Base-by-base conservation (phyloP, 2,329 filamentous ascomycete species). In the Neofusicoccum cordaticola region DNA sequence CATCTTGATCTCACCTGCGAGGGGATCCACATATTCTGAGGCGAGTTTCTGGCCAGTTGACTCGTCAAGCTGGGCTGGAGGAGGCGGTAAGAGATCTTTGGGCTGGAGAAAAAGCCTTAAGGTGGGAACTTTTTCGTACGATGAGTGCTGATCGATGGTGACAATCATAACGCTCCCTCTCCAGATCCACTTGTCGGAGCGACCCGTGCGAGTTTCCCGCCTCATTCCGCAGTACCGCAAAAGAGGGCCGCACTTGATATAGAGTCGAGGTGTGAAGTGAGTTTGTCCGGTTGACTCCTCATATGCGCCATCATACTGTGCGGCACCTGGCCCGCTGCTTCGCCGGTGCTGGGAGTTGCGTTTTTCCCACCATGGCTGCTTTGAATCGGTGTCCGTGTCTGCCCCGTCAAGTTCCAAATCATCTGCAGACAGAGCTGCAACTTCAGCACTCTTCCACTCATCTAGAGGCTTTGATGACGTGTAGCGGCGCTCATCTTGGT, bases 101-200 rank as follows among this genome's bases (percentile, higher is more conserved):
- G 92, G 90, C 73, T 97, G 93, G 6, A 90, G 88, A 75, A 98
- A 99, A 3, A 99, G 78, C 48, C 93, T 86, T 68, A 99, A 80
- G 0, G 85, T 91, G 3, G 95, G 95, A 0, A 81, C 76, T n/a
- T 85, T 85, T 53, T 92, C 88, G 72, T 97, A 97, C 0, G 90
- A 90, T 2, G 94, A 98, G 45, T 90, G 86, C 1, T 86, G 84
- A 72, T 99, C 94, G 61, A 88, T 85, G 0, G 95, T 98, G 22
- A 99, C 93, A 71, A 99, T 97, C 92, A 99, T 93, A 65, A 98
- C 85, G 66, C 88, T 96, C 4, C 95, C 95, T 75, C 93, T 87
- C 95, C 95, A 99, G 19, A 94, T 88, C 71, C 97, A 92, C 60
- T 87, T 85, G 48, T 92, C 88, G 68, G 72, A 66, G 47, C 68